Percentiles rank a stretch among this genome's conserved stretches.
Conservation (phyloP, 2,329 filamentous ascomycete genomes). For the Capronia epimyces region DNA sequence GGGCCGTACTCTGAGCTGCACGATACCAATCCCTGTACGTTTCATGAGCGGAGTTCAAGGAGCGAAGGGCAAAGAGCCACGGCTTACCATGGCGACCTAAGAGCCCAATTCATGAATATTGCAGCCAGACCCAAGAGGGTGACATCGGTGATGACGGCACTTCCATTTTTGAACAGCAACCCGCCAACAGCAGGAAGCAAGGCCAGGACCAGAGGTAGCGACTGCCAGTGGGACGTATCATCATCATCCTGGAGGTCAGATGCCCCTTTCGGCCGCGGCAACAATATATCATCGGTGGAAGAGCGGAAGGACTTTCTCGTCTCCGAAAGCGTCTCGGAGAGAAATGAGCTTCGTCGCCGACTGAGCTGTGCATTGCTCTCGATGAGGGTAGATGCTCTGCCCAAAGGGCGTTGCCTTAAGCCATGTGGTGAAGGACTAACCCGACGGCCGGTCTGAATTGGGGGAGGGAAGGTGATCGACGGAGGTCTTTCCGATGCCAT, state of each 20-base stretch:
- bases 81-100: constrained; percentile 77
- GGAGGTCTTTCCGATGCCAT: constrained; percentile 18
- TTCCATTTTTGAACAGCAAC: constrained; percentile 77
- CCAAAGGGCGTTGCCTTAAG: constrained; percentile 36
- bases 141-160: constrained; percentile 75
- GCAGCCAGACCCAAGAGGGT: constrained; percentile 73
- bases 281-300: constrained; percentile 65
- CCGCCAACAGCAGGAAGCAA: constrained; percentile 81
- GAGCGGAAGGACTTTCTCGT: constrained; percentile 58
- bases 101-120: constrained; percentile 87
- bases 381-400: constrained; percentile 36
- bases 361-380: constrained; percentile 32
- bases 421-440: constrained; percentile 27
- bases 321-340: constrained; percentile 70
- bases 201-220: constrained; percentile 74
- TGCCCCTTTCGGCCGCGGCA: constrained; percentile 47
- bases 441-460: constrained; percentile 12
- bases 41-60: constrained; percentile 16
- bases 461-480: constrained; percentile 9
- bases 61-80: background rate
- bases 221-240: constrained; percentile 67
- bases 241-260: constrained; percentile 37
- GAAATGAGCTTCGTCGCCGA: constrained; percentile 65
- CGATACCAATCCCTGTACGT: constrained; percentile 64
- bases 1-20: constrained; percentile 59